Evolutionary conservation across 768 basidiomycete species (phyloP).

Genomic region (Megacollybia marginata): DNA sequence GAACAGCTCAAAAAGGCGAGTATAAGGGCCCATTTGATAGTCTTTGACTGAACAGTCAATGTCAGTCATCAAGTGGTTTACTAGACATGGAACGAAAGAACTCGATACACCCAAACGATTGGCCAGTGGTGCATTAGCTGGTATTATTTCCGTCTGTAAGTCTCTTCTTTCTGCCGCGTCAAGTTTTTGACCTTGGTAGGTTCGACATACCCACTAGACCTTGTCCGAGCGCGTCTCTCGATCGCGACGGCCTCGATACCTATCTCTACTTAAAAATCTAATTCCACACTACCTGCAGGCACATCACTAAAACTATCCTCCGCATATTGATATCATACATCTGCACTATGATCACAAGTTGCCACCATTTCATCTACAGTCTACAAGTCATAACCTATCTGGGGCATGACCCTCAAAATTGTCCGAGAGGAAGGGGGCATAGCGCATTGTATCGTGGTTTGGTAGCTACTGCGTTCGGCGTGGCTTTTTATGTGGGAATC

Average conservation of each 20-base stretch:
- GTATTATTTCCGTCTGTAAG: constrained; percentile 91
- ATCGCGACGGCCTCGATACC: constrained; percentile 85
- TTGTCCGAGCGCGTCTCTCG: constrained; percentile 86
- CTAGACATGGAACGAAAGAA: constrained; percentile 55
- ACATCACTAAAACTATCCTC: constrained; percentile 28
- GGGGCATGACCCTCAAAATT: constrained; percentile 88
- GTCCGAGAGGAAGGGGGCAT: constrained; percentile 90
- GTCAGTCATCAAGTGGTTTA: constrained; percentile 54
- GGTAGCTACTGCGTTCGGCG: constrained; percentile 77
- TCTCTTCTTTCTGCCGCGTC: constrained; percentile 14
- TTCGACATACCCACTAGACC: constrained; percentile 88
- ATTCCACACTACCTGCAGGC: constrained; percentile 18
- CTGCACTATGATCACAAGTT: constrained; percentile 26
- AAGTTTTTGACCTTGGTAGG: constrained; percentile 31
- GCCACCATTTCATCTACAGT: constrained; percentile 18
- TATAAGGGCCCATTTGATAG: constrained; percentile 11
- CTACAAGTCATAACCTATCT: constrained; percentile 52
- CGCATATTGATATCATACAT: constrained; percentile 54
- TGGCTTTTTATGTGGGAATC: constrained; percentile 85
- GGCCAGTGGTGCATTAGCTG: constrained; percentile 82
- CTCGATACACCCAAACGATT: constrained; percentile 88
- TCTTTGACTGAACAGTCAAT: constrained; percentile 26
- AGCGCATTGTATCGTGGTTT: constrained; percentile 81
- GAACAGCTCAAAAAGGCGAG: constrained; percentile 84
- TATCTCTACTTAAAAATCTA: constrained; percentile 17